A percentile compares a stretch with the other conserved stretches of the same genome.
These are phyloP conservation scores for Linnemannia exigua DNA, from an alignment of 192 early-diverging fungal genomes.

Conservation along the genomic window DNA sequence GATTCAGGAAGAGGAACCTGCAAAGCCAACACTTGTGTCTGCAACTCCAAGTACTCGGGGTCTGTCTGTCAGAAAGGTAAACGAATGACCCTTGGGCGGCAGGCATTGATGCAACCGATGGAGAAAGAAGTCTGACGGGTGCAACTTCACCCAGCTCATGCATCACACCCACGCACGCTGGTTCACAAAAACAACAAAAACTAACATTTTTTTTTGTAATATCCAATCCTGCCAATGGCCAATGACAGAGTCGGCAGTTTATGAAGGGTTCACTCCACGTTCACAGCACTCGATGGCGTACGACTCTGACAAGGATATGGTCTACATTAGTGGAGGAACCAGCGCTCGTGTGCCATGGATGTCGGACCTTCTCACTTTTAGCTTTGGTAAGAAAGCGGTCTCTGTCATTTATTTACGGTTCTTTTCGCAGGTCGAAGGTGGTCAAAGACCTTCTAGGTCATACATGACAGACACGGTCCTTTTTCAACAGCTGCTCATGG, in stretches of 20 bases:
- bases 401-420: neutral
- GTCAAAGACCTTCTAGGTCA: neutral
- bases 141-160: neutral
- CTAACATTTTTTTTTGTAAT: neutral
- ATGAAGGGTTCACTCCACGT: constrained; percentile 38
- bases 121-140: neutral
- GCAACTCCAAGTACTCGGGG: constrained; percentile 20
- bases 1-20: constrained; percentile 33
- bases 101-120: neutral
- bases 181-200: too few species aligned
- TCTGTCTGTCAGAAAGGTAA: constrained; percentile 46
- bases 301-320: constrained; percentile 44
- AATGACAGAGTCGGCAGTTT: constrained; percentile 30
- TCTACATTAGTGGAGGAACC: constrained; percentile 50
- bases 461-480: neutral
- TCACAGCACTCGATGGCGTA: constrained; percentile 55
- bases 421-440: neutral
- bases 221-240: neutral
- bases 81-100: neutral
- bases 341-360: neutral
- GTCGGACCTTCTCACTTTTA: constrained; percentile 28
- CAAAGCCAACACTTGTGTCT: constrained; percentile 20
- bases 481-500: neutral
- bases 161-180: neutral
- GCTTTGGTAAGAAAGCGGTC: constrained; percentile 16